Conservation (phyloP, 1,284 basidiomycete genomes). For the Austropuccinia psidii region DNA sequence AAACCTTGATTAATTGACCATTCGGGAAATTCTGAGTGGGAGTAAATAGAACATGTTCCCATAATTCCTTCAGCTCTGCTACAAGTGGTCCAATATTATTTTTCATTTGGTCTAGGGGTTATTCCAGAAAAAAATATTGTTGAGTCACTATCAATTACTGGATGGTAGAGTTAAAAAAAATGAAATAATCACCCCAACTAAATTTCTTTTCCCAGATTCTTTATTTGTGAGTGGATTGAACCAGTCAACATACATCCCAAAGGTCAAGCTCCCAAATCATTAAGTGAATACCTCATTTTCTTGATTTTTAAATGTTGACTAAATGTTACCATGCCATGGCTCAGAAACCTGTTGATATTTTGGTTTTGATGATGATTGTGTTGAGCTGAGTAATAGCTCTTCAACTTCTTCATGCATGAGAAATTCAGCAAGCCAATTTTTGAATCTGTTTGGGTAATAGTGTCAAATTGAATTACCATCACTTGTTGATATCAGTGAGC, state of each 20-base stretch:
- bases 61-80: not conserved
- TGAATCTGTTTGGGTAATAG: constrained; percentile 22
- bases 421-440: constrained; percentile 11
- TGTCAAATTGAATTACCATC: constrained; percentile 11
- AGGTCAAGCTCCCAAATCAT: not conserved
- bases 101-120: no score
- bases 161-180: constrained; percentile 26
- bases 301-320: constrained; percentile 1
- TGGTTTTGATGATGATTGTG: not conserved
- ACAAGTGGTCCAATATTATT: not conserved
- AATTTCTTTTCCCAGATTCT: no score
- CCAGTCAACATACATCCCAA: no score
- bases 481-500: not conserved
- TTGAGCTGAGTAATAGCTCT: not conserved
- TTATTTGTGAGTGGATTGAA: no score
- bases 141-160: no score
- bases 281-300: not conserved
- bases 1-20: not conserved
- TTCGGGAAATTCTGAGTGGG: not conserved
- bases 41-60: not conserved
- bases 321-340: constrained; percentile 15
- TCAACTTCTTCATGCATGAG: constrained; percentile 1
- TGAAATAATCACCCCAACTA: no score
- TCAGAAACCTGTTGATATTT: no score
- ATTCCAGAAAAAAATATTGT: no score